A percentile compares a stretch with the other conserved stretches of the same genome.
phyloP scores from a whole-genome alignment of 345 rosid genomes.

The Noccaea caerulescens region DNA sequence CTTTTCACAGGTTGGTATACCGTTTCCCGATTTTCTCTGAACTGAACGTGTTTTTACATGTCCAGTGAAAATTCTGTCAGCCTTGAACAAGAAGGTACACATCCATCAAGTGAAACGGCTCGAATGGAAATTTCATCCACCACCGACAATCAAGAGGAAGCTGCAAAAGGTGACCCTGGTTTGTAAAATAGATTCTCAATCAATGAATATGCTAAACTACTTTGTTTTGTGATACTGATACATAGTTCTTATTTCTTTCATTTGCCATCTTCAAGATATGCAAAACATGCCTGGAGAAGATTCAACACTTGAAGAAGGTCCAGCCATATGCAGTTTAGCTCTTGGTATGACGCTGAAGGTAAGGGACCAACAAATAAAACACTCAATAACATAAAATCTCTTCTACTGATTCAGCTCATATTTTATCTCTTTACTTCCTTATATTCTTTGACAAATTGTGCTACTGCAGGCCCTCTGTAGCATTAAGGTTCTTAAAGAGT shows the following conservation, averaged over 20 bases:
- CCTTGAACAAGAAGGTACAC: not conserved
- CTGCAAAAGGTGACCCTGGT: slow-evolving; percentile 7
- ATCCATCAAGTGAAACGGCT: slow-evolving; percentile 9
- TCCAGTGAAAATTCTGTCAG: slow-evolving; percentile 17
- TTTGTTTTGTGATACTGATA: not conserved
- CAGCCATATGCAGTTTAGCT: slow-evolving; percentile 20
- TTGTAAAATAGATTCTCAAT: slow-evolving; percentile 4
- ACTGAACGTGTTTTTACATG: slow-evolving; percentile 1
- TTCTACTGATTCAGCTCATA: too few species aligned
- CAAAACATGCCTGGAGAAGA: slow-evolving; percentile 11
- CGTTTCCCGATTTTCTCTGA: slow-evolving; percentile 22
- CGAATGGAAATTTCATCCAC: not conserved
- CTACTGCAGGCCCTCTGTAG: too few species aligned
- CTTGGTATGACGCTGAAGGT: slow-evolving; percentile 36
- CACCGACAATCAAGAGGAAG: not conserved
- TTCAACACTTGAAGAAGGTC: not conserved
- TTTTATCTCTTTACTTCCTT: too few species aligned
- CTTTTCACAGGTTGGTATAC: not conserved
- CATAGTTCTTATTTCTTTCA: slow-evolving; percentile 6
- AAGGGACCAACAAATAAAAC: not conserved
- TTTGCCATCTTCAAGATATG: slow-evolving; percentile 20
- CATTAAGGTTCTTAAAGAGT: too few species aligned
- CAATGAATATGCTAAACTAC: not conserved
- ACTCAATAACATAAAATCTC: too few species aligned
- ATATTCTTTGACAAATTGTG: too few species aligned